phyloP scores from a whole-genome alignment of 2,329 filamentous ascomycete species.

The Diaporthe destruens region DNA sequence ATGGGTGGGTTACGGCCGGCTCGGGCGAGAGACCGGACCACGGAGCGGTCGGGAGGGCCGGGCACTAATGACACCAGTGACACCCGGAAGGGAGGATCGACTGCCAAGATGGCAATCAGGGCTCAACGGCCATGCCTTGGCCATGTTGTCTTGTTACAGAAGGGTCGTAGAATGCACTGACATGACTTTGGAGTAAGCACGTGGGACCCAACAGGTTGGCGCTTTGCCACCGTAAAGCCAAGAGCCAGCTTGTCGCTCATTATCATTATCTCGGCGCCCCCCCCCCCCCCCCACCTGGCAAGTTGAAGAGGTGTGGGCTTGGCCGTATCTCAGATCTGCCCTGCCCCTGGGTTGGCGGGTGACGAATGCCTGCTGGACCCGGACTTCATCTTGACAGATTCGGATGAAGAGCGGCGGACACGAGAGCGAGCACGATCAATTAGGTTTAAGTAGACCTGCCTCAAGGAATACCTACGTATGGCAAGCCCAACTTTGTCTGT shows the following conservation, averaged over 20 bases:
- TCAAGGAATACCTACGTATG: neutral
- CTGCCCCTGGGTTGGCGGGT: too few species aligned
- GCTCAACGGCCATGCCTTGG: constrained; percentile 16
- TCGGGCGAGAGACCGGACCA: too few species aligned
- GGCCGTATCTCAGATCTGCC: neutral
- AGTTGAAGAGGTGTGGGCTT: neutral
- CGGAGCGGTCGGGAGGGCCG: too few species aligned
- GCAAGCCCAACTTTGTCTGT: neutral
- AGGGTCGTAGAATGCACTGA: neutral
- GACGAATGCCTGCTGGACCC: neutral
- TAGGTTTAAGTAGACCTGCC: too few species aligned
- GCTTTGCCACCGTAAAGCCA: neutral
- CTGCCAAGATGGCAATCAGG: neutral
- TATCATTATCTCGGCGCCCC: too few species aligned
- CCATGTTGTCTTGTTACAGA: constrained; percentile 19
- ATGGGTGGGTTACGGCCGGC: neutral
- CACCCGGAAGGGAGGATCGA: neutral
- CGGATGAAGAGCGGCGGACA: neutral
- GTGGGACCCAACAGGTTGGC: neutral
- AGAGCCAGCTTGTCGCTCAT: too few species aligned
- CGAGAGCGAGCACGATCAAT: neutral
- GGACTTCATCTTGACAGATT: neutral
- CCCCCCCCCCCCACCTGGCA: neutral
- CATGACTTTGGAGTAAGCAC: neutral
- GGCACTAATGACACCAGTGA: neutral